A percentile compares a stretch with the other conserved stretches of the same genome.
These are phyloP conservation scores for Thermothielavioides terrestris DNA, from an alignment of 495 filamentous ascomycete species.

Conservation along the genomic window DNA sequence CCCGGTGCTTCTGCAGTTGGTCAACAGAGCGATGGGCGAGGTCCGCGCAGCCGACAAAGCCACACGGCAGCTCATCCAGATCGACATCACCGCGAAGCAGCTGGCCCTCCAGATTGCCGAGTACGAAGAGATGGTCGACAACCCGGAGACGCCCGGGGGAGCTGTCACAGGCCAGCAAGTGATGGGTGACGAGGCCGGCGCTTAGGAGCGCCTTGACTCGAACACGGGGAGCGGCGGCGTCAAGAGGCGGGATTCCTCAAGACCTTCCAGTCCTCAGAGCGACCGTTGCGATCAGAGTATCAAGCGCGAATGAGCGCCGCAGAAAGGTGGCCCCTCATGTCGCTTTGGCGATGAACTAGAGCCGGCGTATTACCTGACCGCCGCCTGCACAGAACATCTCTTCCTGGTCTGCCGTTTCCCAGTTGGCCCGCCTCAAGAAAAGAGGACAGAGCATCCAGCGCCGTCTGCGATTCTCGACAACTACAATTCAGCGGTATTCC, in stretches of 20 bases:
- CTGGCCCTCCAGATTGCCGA: conserved; percentile 35
- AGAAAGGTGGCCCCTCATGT: too few species aligned
- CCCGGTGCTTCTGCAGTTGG: conserved; percentile 29
- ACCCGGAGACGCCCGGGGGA: conserved; percentile 11
- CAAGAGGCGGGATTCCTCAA: background rate
- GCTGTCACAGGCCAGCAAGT: conserved; percentile 16
- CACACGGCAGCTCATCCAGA: conserved; percentile 32
- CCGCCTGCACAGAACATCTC: too few species aligned
- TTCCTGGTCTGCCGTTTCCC: too few species aligned
- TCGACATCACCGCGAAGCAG: conserved; percentile 36
- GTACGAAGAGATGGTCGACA: conserved; percentile 31
- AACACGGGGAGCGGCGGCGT: background rate
- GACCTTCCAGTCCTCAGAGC: background rate
- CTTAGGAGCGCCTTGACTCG: conserved; percentile 4
- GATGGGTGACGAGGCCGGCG: conserved; percentile 24
- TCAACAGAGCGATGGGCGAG: conserved; percentile 33
- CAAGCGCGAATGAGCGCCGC: too few species aligned
- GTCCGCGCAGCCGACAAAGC: conserved; percentile 34
- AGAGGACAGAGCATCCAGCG: too few species aligned
- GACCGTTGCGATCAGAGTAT: too few species aligned
- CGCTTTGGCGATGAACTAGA: too few species aligned
- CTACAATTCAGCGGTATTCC: too few species aligned
- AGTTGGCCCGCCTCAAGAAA: too few species aligned
- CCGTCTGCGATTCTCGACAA: too few species aligned
- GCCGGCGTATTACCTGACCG: too few species aligned